Base-by-base conservation (phyloP, 2,329 filamentous ascomycete genomes). In the Aspergillus costaricaensis region DNA sequence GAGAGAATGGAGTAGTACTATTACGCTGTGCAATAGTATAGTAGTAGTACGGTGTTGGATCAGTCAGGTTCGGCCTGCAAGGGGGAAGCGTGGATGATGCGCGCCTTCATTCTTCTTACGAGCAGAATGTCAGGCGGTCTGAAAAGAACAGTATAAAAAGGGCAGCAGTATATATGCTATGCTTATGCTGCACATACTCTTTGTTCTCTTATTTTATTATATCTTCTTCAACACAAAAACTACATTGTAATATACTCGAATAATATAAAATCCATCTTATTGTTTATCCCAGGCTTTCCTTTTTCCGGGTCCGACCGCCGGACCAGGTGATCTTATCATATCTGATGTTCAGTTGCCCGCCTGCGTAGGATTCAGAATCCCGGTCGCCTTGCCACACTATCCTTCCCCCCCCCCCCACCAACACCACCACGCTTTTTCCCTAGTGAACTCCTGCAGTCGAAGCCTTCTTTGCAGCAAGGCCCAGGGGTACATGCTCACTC, bases 271-370 rank as follows among this genome's bases (percentile, higher is more conserved):
- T 36, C 32, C 32, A 36, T 36, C 32, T 36, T 36, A 36, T 36
- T 36, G 32, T 12, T 36, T 15, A 4, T 36, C 5, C 32, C 32
- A 36, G 32, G 12, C 32, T 36, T 36, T 4, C 32, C 32, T 36
- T 36, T 36, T 14, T 36, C 32, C 32, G 32, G 61, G 58, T 54
- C 64, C 62, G 64, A 65, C 55, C 59, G 57, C 48, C 39, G 52
- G 48, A 48, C 55, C 63, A 63, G 58, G 48, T 62, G 62, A 68
- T 67, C 65, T 69, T 68, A 69, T 68, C 65, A 68, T 68, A 67
- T 68, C 67, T 65, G 65, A 68, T 68, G 62, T 43, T 62, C 50
- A 53, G 54, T 57, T 48, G 44, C 38, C 53, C 60, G 58, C 56
- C 58, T 50, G 59, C 52, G 50, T 51, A 44, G 58, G 48, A 57